Evolutionary conservation across 2,329 filamentous ascomycete genomes (phyloP).

Genomic region (Aspergillus quadricinctus): DNA sequence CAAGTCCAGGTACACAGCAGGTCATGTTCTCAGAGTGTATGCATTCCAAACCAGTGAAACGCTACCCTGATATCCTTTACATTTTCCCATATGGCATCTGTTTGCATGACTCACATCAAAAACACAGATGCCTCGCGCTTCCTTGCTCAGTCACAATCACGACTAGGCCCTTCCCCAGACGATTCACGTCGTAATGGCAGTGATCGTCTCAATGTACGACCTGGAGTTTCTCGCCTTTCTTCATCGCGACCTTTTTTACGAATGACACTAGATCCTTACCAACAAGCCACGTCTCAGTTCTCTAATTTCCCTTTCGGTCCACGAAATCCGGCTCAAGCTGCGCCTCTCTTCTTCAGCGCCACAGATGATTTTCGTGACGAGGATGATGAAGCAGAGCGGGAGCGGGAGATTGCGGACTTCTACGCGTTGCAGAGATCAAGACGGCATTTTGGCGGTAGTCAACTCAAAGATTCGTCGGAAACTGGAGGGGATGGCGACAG

Average conservation of each 20-base stretch:
- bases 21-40: conserved; percentile 87
- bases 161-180: conserved; percentile 69
- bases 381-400: conserved; percentile 86
- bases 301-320: conserved; percentile 75
- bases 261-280: conserved; percentile 71
- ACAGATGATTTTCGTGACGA: conserved; percentile 88
- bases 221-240: conserved; percentile 44
- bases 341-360: conserved; percentile 90
- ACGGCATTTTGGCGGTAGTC: conserved; percentile 78
- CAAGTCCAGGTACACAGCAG: conserved; percentile 8
- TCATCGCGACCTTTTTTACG: conserved; percentile 48
- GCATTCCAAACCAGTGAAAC: conserved; percentile 26
- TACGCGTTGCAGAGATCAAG: conserved; percentile 88
- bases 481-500: conserved; percentile 66
- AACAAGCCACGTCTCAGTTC: conserved; percentile 65
- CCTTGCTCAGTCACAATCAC: conserved; percentile 91
- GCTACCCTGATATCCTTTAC: neutral
- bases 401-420: conserved; percentile 87
- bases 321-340: conserved; percentile 69
- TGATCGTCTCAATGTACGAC: conserved; percentile 46
- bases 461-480: conserved; percentile 80
- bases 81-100: neutral
- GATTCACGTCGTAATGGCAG: conserved; percentile 44
- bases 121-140: conserved; percentile 81
- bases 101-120: neutral